Conservation (phyloP, 768 basidiomycete genomes). For the Boletus sensibilis region DNA sequence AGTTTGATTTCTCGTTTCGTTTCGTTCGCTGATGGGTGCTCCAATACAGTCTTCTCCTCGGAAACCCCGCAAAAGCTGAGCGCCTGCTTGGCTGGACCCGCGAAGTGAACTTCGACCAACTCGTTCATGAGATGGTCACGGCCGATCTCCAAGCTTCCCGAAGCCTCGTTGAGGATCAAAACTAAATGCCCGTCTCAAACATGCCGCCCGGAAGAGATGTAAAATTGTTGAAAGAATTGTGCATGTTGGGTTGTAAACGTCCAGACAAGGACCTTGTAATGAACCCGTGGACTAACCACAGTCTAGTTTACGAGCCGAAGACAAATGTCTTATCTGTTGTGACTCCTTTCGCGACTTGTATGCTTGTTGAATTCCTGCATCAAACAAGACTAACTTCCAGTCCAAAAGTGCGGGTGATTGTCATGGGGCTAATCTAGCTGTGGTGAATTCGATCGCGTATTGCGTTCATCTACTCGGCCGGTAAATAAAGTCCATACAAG, state of each 20-base stretch:
- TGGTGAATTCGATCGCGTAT: neutral
- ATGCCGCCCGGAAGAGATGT: neutral
- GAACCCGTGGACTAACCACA: neutral
- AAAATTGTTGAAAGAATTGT: neutral
- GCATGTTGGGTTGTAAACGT: neutral
- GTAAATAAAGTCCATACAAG: neutral
- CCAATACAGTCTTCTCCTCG: constrained; percentile 65
- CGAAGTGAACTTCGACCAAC: constrained; percentile 73
- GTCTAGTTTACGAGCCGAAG: constrained; percentile 4
- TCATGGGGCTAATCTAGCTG: neutral
- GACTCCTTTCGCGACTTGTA: neutral
- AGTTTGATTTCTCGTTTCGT: neutral
- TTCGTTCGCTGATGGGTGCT: neutral
- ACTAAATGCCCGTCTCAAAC: constrained; percentile 38
- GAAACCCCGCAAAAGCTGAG: constrained; percentile 90
- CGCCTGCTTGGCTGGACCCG: constrained; percentile 88
- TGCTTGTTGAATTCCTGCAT: neutral
- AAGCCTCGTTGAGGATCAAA: constrained; percentile 81
- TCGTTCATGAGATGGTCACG: constrained; percentile 91
- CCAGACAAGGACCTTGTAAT: constrained; percentile 2
- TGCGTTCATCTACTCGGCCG: neutral
- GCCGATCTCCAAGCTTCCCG: constrained; percentile 73
- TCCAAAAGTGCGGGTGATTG: neutral
- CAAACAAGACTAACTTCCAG: neutral
- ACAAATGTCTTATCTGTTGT: neutral